These are phyloP conservation scores for Coemansia sp. DNA, from an alignment of 192 early-diverging fungal species.

Conservation along the genomic window DNA sequence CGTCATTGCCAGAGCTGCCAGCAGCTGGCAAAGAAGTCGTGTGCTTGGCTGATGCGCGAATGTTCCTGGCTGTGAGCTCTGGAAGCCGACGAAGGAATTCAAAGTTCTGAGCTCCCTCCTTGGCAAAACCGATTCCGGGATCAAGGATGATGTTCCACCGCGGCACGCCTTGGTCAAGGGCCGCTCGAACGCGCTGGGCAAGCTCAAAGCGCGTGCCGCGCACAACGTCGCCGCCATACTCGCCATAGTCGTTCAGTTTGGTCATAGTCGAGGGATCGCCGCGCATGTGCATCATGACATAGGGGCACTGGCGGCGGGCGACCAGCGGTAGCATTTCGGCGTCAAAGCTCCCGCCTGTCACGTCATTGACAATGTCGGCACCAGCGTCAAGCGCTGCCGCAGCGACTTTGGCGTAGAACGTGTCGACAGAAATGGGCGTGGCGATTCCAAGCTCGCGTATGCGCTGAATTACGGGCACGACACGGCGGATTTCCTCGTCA, in stretches of 20 bases:
- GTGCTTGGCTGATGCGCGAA: slow-evolving; percentile 23
- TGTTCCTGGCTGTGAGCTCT: slow-evolving; percentile 51
- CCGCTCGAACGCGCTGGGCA: slow-evolving; percentile 64
- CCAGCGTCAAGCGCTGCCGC: slow-evolving; percentile 86
- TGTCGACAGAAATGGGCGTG: slow-evolving; percentile 91
- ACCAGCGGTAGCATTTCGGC: slow-evolving; percentile 77
- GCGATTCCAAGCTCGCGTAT: slow-evolving; percentile 66
- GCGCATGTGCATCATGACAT: slow-evolving; percentile 99
- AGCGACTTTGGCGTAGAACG: slow-evolving; percentile 86
- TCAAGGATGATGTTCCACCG: slow-evolving; percentile 98
- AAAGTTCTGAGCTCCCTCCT: slow-evolving; percentile 85
- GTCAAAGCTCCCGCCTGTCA: slow-evolving; percentile 86
- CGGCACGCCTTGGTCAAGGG: slow-evolving; percentile 79
- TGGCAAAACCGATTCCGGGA: slow-evolving; percentile 98
- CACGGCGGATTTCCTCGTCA: slow-evolving; percentile 79
- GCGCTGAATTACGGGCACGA: slow-evolving; percentile 84
- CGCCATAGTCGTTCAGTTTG: slow-evolving; percentile 69
- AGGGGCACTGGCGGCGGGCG: slow-evolving; percentile 78
- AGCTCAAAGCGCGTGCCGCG: slow-evolving; percentile 72
- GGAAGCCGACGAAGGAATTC: slow-evolving; percentile 77
- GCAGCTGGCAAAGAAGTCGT: not conserved
- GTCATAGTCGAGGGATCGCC: slow-evolving; percentile 90
- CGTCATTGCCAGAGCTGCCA: slow-evolving; percentile 10
- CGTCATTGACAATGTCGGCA: slow-evolving; percentile 94
- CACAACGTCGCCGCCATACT: slow-evolving; percentile 71